phyloP scores from a whole-genome alignment of 169 alveolate species.

The Nephromyces sp. region DNA sequence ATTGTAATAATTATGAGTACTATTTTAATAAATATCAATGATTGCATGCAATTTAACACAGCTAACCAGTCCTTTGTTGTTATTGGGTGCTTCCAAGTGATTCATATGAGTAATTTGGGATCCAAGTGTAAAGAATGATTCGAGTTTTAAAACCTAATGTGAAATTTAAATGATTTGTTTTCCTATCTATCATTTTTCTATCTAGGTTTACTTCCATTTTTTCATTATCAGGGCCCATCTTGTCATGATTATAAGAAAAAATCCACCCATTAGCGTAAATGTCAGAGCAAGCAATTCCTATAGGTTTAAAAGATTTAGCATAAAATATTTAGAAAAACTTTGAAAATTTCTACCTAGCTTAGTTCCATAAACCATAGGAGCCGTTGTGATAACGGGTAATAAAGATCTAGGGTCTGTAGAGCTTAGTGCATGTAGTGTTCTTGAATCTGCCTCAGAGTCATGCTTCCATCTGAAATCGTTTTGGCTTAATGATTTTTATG shows the following conservation, averaged over 20 bases:
- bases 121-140: neutral
- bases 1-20: neutral
- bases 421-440: neutral
- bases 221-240: neutral
- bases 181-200: neutral
- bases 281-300: neutral
- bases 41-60: neutral
- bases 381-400: neutral
- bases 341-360: neutral
- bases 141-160: neutral
- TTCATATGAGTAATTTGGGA: neutral
- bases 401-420: neutral
- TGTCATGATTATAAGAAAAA: neutral
- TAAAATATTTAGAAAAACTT: neutral
- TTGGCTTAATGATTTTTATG: neutral
- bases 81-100: neutral
- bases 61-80: neutral
- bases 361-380: neutral
- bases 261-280: neutral
- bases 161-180: neutral
- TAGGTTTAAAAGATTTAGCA: neutral
- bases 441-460: neutral
- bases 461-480: neutral
- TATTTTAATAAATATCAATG: neutral
- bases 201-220: neutral